Percentiles rank a stretch among this genome's conserved stretches.
These are phyloP conservation scores for Nasturtium officinale DNA, from an alignment of 345 rosid genomes.

Conservation along the genomic window DNA sequence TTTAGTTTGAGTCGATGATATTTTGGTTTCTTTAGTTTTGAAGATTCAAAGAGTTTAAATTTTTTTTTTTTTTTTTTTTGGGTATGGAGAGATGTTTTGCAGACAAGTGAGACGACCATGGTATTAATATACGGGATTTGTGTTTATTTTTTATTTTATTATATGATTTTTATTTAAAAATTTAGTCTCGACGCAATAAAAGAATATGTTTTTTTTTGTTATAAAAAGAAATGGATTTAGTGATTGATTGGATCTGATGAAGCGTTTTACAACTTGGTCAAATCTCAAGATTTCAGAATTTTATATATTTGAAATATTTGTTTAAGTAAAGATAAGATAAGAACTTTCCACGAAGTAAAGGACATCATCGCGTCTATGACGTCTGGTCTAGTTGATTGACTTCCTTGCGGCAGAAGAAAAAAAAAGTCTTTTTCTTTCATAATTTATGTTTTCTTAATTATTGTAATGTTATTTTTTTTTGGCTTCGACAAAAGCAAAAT, in stretches of 20 bases:
- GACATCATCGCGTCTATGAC: conserved; percentile 19
- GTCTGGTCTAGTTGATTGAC: conserved; percentile 27
- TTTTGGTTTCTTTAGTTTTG: conserved; percentile 18
- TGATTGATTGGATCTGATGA: conserved; percentile 33
- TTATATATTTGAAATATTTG: not conserved
- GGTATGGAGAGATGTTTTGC: conserved; percentile 10
- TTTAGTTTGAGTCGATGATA: conserved; percentile 17
- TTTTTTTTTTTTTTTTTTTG: conserved; percentile 9
- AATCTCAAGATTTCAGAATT: not conserved
- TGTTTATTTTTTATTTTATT: not conserved
- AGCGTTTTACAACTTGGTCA: conserved; percentile 37
- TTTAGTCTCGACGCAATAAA: conserved; percentile 21
- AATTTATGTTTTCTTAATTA: not conserved
- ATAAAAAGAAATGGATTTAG: not conserved
- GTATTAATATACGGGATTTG: conserved; percentile 34
- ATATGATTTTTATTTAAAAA: conserved; percentile 9
- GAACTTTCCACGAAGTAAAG: conserved; percentile 32
- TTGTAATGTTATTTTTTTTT: not conserved
- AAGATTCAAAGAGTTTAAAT: conserved; percentile 10
- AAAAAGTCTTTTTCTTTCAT: conserved; percentile 1
- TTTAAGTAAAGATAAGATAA: not conserved
- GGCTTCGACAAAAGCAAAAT: not conserved
- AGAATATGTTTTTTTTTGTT: not conserved
- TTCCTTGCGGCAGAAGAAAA: conserved; percentile 28
- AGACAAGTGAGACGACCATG: conserved; percentile 41